Evolutionary conservation across 73 alveolate genomes (phyloP), one percentile per base, ranked within the genome.

Genomic region (Paramecium pentaurelia): DNA sequence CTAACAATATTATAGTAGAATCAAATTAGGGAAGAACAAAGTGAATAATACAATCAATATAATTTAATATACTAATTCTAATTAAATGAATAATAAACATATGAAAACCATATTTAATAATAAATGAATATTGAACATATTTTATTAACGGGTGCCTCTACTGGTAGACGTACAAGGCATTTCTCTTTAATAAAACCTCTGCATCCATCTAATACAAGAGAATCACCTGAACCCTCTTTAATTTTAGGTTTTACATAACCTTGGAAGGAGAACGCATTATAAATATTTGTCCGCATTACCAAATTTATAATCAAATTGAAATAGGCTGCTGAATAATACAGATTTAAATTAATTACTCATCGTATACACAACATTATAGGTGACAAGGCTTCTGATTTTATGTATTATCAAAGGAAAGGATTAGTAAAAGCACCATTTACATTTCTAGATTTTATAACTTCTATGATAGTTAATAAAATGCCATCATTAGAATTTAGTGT

Each of bases 271-370:
- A 73, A 40, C 34, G 58, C 87, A 20, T 73, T 73, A 38, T 30
- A 37, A 40, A 73, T 73, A 34, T 73, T 73, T 40, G 58, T 37
- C 20, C 37, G 20, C 38, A 38, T 73, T 20, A 73, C 87, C 60
- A 73, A 73, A 73, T 73, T 73, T 40, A 73, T 73, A 12, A 40
- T 73, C 60, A 37, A 73, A 36, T 73, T 73, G 87, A 73, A 73
- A 73, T 22, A 73, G 12, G 87, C 87, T 36, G 87, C 87, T 73
- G 87, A 73, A 38, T 7, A 73, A n/a, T 73, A 73, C 27, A 73
- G 60, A 73, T 73, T 73, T 40, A 73, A 73, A 18, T 73, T 73
- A 73, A 73, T 73, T n/a, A 73, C 54, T 4, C 47, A 20, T 73
- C 87, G 87, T 30, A 73, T 73, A 9, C 87, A 73, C 40, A 32